phyloP scores from a whole-genome alignment of 2,329 filamentous ascomycete genomes.

The Epichloe amarillans region DNA sequence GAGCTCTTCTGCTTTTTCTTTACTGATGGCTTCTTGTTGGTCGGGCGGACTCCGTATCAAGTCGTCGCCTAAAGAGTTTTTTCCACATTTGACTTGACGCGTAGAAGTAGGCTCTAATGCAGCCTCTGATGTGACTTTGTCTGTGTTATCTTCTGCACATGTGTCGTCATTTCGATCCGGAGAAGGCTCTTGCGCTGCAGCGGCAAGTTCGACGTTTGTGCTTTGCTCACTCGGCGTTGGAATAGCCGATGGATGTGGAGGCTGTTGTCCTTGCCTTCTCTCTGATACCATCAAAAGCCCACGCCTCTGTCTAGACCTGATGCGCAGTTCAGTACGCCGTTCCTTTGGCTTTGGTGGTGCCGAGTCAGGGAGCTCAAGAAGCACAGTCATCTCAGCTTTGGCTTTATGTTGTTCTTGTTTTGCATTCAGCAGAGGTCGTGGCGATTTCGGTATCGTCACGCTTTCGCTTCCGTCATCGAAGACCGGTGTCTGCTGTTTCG shows the following conservation, averaged over 20 bases:
- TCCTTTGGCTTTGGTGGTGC: constrained; percentile 5
- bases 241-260: background rate
- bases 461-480: background rate
- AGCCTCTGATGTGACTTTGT: background rate
- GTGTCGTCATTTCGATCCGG: background rate
- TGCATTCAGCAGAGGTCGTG: background rate
- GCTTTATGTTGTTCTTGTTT: background rate
- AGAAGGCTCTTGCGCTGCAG: background rate
- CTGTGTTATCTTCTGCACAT: background rate
- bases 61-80: background rate
- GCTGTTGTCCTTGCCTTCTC: constrained; percentile 9
- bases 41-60: background rate
- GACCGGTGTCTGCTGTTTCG: background rate
- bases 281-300: constrained; percentile 34
- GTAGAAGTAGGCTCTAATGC: background rate
- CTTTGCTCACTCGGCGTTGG: background rate
- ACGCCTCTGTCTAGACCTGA: constrained; percentile 32
- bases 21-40: background rate
- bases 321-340: constrained; percentile 31
- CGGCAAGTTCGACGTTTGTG: background rate
- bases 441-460: no score
- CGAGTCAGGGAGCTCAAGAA: background rate
- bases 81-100: background rate
- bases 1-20: background rate
- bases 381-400: background rate